Percentiles rank a stretch among this genome's conserved stretches.
Evolutionary conservation across 352 stramenopile species (phyloP).

Genomic region (Pythium aquatile): DNA sequence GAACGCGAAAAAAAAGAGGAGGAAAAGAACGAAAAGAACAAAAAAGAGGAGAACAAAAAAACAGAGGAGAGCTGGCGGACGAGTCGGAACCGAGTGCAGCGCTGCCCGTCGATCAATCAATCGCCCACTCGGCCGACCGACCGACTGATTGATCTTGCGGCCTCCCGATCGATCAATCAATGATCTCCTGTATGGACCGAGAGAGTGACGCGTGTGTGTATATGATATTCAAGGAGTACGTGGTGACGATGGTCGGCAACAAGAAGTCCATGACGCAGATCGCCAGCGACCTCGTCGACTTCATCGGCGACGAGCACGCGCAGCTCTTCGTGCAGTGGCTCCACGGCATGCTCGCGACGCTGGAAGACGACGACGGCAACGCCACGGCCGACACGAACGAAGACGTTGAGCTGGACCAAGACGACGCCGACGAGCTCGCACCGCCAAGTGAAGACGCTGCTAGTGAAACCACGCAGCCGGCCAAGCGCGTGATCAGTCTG

Average conservation of each 20-base stretch:
- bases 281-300: constrained; percentile 76
- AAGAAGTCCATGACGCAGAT: constrained; percentile 88
- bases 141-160: constrained; percentile 8
- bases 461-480: constrained; percentile 1
- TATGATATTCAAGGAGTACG: constrained; percentile 61
- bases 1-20: constrained; percentile 29
- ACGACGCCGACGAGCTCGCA: constrained; percentile 22
- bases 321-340: constrained; percentile 76
- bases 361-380: constrained; percentile 33
- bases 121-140: constrained; percentile 6
- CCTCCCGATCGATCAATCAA: not conserved
- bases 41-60: constrained; percentile 17
- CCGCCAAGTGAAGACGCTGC: not conserved
- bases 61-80: constrained; percentile 7
- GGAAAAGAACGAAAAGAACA: constrained; percentile 19
- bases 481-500: constrained; percentile 66
- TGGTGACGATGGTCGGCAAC: constrained; percentile 86
- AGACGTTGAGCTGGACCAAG: constrained; percentile 13
- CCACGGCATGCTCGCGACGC: constrained; percentile 46
- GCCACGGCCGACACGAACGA: constrained; percentile 12
- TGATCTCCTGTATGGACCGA: not conserved
- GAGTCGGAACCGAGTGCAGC: not conserved
- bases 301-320: constrained; percentile 78
- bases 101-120: not conserved
- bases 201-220: constrained; percentile 27